Base-by-base conservation (phyloP, 352 stramenopile species). In the Aphanomyces stellatus region DNA sequence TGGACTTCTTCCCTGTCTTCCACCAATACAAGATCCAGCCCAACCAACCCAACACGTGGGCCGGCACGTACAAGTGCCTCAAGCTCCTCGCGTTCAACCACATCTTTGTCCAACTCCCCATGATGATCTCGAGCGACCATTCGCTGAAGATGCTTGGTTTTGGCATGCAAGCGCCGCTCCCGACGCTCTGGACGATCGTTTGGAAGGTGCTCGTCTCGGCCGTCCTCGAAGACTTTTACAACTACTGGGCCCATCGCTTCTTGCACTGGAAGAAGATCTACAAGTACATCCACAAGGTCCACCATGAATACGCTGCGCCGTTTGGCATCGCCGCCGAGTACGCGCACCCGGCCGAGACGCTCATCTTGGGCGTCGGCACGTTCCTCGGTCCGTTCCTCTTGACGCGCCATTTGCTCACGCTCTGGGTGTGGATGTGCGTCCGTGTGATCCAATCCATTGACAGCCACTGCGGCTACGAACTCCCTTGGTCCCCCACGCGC, bases 251-350 rank as follows among this genome's bases (percentile, higher is more conserved):
- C 2, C 65, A 71, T 31, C 65, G 65, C 31, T 71, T 71, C 34
- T 62, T 71, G 65, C 65, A 71, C 28, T 67, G 56, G 53, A 71
- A 71, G 59, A 33, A 43, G 10, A 71, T 71, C 59, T 71, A 71
- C 65, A 71, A 71, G 59, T 71, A 71, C 65, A 71, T 71, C 28
- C 65, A 71, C 59, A 71, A 71, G 25, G 34, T 68, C 17, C 65
- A 71, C 59, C 65, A 71, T 33, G 56, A 67, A 28, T 68, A 60
- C 28, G 53, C 53, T 10, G 65, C 56, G 8, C 53, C 65, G 42
- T 68, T 71, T 42, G 65, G 65, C 53, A 71, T 71, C 42, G 51
- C 65, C 13, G 53, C 65, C 31, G 65, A 71, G 41, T 71, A 71
- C 42, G 65, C 65, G 8, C 65, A 71, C 37, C 65, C 65, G 2